Percentiles rank a stretch among this genome's conserved stretches.
These are phyloP conservation scores for Ustilago hordei DNA, from an alignment of 1,284 basidiomycete genomes.

Conservation along the genomic window DNA sequence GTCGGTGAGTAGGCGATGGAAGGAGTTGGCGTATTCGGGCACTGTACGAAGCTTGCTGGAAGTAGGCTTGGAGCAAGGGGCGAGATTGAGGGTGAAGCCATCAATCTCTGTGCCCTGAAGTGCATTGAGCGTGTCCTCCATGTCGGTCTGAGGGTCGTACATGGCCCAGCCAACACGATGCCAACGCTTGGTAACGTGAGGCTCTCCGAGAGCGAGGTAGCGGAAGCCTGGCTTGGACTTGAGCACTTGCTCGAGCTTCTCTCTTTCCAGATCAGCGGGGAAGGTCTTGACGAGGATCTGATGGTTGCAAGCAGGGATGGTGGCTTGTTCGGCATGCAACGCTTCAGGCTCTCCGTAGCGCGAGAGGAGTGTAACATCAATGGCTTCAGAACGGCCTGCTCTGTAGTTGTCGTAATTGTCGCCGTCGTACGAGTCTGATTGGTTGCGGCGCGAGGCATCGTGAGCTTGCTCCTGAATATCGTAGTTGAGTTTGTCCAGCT, in stretches of 20 bases:
- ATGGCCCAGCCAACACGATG: constrained; percentile 63
- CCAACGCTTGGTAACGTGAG: constrained; percentile 57
- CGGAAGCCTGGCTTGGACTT: constrained; percentile 54
- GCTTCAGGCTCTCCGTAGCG: constrained; percentile 45
- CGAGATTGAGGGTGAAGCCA: constrained; percentile 57
- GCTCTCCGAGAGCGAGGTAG: constrained; percentile 64
- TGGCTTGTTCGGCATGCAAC: constrained; percentile 43
- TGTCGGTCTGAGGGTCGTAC: constrained; percentile 56
- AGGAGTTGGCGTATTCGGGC: constrained; percentile 56
- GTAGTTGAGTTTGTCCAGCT: constrained; percentile 57
- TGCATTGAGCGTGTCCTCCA: constrained; percentile 47
- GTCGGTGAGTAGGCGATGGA: constrained; percentile 56
- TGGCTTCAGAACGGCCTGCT: constrained; percentile 36
- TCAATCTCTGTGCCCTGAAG: constrained; percentile 55
- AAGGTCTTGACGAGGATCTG: constrained; percentile 61
- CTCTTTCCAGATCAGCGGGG: constrained; percentile 51
- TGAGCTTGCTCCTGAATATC: constrained; percentile 43
- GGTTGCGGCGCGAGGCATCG: constrained; percentile 8
- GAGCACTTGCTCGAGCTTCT: constrained; percentile 56
- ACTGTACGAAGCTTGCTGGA: constrained; percentile 58
- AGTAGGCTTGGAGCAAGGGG: constrained; percentile 54
- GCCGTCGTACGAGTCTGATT: constrained; percentile 16
- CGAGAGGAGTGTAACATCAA: constrained; percentile 39
- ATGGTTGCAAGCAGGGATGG: constrained; percentile 51
- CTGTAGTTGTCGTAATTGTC: constrained; percentile 26